These are phyloP conservation scores for Aureobasidium melanogenum DNA, from an alignment of 2,329 filamentous ascomycete genomes.

Conservation along the genomic window DNA sequence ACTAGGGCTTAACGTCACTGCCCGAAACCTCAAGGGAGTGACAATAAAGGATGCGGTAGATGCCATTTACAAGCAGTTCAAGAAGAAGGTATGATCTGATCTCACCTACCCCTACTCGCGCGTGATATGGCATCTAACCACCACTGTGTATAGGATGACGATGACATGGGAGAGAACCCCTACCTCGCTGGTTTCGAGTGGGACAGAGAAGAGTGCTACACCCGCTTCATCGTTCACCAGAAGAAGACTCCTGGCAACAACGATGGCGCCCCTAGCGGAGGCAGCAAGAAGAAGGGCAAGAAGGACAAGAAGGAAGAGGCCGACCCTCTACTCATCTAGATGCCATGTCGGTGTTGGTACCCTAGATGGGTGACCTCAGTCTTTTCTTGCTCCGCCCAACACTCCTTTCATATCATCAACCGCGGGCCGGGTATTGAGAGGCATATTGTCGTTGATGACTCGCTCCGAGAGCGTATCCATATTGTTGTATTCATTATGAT, in stretches of 20 bases:
- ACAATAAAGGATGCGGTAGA: slow-evolving; percentile 96
- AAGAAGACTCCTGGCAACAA: slow-evolving; percentile 51
- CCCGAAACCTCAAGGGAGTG: slow-evolving; percentile 85
- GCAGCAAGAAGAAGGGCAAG: slow-evolving; percentile 56
- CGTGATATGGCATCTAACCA: slow-evolving; percentile 13
- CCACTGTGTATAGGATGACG: slow-evolving; percentile 58
- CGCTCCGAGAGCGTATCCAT: slow-evolving; percentile 4
- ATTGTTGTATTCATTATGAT: neutral
- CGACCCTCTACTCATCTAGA: slow-evolving; percentile 5
- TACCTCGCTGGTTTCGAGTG: slow-evolving; percentile 93
- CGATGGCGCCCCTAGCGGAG: slow-evolving; percentile 40
- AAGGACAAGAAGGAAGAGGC: slow-evolving; percentile 23
- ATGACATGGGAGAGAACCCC: slow-evolving; percentile 70
- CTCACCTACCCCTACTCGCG: slow-evolving; percentile 8
- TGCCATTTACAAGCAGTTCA: slow-evolving; percentile 91
- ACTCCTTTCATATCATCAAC: slow-evolving; percentile 6
- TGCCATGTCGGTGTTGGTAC: neutral
- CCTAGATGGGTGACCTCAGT: neutral
- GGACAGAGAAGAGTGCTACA: slow-evolving; percentile 90
- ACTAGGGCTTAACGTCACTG: slow-evolving; percentile 76
- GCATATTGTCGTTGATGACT: neutral
- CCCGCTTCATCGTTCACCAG: slow-evolving; percentile 76
- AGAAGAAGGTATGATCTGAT: slow-evolving; percentile 68
- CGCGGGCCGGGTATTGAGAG: slow-evolving; percentile 9
- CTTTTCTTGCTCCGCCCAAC: slow-evolving; percentile 5